phyloP scores from a whole-genome alignment of 164 flowering plant genomes.

The Litsea cubeba region DNA sequence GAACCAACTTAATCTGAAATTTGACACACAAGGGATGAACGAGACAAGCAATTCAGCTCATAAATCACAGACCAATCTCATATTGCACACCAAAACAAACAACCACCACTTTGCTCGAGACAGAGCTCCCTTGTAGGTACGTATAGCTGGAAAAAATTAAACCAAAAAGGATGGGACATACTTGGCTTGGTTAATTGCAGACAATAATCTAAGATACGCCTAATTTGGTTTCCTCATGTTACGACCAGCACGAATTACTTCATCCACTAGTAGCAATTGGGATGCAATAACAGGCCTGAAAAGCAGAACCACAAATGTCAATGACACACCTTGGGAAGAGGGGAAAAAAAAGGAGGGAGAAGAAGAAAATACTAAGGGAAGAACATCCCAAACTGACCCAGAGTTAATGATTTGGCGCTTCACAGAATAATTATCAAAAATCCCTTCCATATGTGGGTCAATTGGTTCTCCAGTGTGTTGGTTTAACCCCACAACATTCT shows the following conservation, averaged over 20 bases:
- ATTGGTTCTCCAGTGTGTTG: slow-evolving; percentile 86
- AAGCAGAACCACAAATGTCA: not conserved
- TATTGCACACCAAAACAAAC: not conserved
- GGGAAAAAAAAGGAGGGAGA: not conserved
- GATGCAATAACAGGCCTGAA: slow-evolving; percentile 96
- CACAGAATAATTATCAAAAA: slow-evolving; percentile 93
- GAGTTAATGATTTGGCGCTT: slow-evolving; percentile 94
- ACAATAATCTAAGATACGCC: not conserved
- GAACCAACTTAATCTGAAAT: too few relatives aligned
- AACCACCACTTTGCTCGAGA: not conserved
- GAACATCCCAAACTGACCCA: slow-evolving; percentile 44
- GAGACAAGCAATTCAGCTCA: too few relatives aligned
- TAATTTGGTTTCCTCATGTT: slow-evolving; percentile 94
- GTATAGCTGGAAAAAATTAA: not conserved
- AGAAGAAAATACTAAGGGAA: not conserved
- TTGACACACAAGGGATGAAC: too few relatives aligned
- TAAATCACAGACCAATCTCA: not conserved
- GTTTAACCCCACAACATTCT: slow-evolving; percentile 83
- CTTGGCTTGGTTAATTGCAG: not conserved
- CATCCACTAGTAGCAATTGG: slow-evolving; percentile 90
- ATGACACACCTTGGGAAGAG: not conserved
- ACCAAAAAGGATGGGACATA: too few relatives aligned
- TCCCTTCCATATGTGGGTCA: slow-evolving; percentile 97
- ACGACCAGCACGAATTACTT: slow-evolving; percentile 97
- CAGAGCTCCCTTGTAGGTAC: not conserved